Evolutionary conservation across 257 asterid genomes (phyloP), one percentile per base, ranked within the genome.

Genomic region (Orobanche coerulescens): DNA sequence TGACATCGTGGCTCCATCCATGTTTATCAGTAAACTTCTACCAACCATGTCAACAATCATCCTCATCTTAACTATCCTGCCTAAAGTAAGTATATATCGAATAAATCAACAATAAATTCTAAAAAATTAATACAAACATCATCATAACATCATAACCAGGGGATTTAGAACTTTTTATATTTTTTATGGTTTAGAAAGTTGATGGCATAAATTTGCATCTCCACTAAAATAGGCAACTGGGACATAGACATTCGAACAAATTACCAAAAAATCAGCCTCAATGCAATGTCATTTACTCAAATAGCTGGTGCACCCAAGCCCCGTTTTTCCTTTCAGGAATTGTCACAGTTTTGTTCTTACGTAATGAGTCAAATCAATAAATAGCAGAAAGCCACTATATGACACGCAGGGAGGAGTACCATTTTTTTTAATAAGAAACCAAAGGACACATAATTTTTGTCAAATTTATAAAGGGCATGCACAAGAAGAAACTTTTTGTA

Each of bases 21-120:
- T n/a, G 5, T 36, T 13, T 1, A 23, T 2, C 42, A 54, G 25
- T 5, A 46, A 37, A 19, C 54, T 56, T 69, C 19, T 44, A 44
- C 24, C 58, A 46, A 40, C 11, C 47, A 61, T 28, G 40, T 23
- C 50, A 37, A 40, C 60, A 68, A 42, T 55, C 63, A 34, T 28
- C 16, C 46, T 58, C 39, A 59, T 33, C 64, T n/a, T 24, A 34
- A 59, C 20, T 28, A 55, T 19, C 44, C 43, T 22, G 25, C 55
- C 42, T 18, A 31, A 66, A 19, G 1, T 26, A 39, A 13, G 7
- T 26, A 15, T 25, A 24, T 43, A 40, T 60, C 37, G 14, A 56
- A 53, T 18, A 61, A 57, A 55, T 54, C 31, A 49, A 22, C 43
- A 44, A 19, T 34, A 64, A 43, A 33, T 22, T 49, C n/a, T 3